Conservation (phyloP, 2,329 filamentous ascomycete species). For the Ascocoryne sarcoides region DNA sequence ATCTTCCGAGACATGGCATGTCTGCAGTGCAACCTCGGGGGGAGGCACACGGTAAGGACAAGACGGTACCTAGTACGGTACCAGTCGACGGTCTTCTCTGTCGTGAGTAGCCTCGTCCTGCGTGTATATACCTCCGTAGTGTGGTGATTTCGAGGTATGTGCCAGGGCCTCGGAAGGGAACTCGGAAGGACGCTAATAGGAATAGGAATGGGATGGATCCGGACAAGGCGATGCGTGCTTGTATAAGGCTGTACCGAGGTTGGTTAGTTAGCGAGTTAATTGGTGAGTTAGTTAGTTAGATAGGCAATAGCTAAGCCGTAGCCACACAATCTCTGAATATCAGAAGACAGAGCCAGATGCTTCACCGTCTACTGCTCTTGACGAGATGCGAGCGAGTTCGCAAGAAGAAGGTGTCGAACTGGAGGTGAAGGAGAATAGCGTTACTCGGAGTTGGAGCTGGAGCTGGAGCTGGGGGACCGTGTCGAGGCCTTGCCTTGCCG, state of each 20-base stretch:
- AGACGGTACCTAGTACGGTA: too few relatives aligned
- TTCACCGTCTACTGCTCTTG: too few relatives aligned
- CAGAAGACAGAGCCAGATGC: background rate
- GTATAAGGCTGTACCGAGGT: too few relatives aligned
- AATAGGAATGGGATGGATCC: background rate
- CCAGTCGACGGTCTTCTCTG: too few relatives aligned
- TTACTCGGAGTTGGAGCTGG: background rate
- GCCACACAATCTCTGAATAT: background rate
- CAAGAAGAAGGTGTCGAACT: background rate
- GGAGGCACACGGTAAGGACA: too few relatives aligned
- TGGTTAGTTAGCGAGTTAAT: too few relatives aligned
- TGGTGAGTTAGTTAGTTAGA: too few relatives aligned
- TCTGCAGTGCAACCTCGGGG: too few relatives aligned
- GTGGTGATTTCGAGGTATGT: background rate
- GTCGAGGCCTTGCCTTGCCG: too few relatives aligned
- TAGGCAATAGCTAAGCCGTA: too few relatives aligned
- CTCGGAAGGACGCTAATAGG: background rate
- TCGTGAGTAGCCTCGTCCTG: background rate
- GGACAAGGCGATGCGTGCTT: background rate
- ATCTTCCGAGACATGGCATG: background rate
- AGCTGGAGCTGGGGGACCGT: background rate
- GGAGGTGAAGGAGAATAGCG: background rate
- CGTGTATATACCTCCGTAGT: background rate
- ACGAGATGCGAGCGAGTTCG: too few relatives aligned
- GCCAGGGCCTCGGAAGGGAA: background rate